phyloP scores from a whole-genome alignment of 768 basidiomycete genomes.

The Tulasnella sp. region DNA sequence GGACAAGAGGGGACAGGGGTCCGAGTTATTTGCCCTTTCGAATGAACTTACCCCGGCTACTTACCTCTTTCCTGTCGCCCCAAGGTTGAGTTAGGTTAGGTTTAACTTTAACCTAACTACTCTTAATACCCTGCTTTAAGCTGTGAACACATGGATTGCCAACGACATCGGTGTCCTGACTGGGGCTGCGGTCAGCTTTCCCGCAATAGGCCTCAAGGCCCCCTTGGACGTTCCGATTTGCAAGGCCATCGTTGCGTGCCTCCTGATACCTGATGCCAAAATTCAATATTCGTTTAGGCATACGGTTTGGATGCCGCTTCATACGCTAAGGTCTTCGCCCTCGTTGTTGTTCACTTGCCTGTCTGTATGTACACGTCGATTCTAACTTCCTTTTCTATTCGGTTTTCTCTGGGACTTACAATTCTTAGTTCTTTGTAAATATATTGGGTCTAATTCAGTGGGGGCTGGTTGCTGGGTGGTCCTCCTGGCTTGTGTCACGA shows the following conservation, averaged over 20 bases:
- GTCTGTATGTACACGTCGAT: neutral
- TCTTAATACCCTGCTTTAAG: neutral
- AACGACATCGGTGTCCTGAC: neutral
- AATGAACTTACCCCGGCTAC: too few relatives aligned
- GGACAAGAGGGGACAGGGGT: too few relatives aligned
- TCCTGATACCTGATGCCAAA: neutral
- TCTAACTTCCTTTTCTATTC: neutral
- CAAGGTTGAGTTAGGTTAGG: too few relatives aligned
- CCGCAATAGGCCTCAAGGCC: neutral
- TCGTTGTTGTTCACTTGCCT: neutral
- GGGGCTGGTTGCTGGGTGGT: too few relatives aligned
- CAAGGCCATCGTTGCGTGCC: neutral
- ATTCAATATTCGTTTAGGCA: neutral
- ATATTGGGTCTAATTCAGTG: too few relatives aligned
- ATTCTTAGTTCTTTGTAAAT: too few relatives aligned
- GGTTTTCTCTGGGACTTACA: neutral
- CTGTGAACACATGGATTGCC: neutral
- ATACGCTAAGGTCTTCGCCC: neutral
- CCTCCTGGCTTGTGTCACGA: too few relatives aligned
- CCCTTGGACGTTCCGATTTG: neutral
- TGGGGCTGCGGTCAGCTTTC: neutral
- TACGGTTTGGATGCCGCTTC: neutral
- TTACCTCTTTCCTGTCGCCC: too few relatives aligned
- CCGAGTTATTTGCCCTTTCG: too few relatives aligned
- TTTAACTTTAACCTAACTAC: too few relatives aligned